Evolutionary conservation across 768 basidiomycete species (phyloP).

Genomic region (Sarcodon sp.): DNA sequence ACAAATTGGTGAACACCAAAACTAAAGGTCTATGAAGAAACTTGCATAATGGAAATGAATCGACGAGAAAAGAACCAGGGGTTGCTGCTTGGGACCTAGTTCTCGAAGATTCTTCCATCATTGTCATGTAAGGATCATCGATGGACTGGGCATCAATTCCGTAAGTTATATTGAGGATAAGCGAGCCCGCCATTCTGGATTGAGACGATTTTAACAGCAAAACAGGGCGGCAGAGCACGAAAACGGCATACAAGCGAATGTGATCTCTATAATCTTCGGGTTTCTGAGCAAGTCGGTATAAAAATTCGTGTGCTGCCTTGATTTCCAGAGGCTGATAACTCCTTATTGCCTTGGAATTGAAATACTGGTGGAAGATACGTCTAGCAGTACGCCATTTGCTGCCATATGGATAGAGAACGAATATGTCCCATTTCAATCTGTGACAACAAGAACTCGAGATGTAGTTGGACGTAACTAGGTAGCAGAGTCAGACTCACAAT

Average conservation of each 20-base stretch:
- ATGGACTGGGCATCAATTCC: neutral
- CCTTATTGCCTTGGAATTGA: constrained; percentile 2
- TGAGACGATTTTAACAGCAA: neutral
- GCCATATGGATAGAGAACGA: neutral
- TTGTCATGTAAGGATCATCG: neutral
- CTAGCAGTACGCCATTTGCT: constrained; percentile 3
- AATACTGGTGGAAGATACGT: constrained; percentile 5
- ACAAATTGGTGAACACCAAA: neutral
- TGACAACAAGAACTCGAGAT: no score
- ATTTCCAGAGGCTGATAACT: constrained; percentile 2
- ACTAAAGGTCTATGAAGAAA: neutral
- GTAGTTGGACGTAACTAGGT: no score
- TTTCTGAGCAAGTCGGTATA: constrained; percentile 36
- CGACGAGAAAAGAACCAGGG: neutral
- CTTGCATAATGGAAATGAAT: neutral
- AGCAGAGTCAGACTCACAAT: no score
- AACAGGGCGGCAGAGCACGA: constrained; percentile 11
- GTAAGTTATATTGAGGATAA: constrained; percentile 7
- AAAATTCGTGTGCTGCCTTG: constrained; percentile 7
- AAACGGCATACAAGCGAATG: constrained; percentile 29
- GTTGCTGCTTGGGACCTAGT: no score
- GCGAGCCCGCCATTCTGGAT: constrained; percentile 9
- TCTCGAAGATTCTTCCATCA: neutral
- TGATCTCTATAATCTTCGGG: constrained; percentile 22
- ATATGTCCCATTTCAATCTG: no score